A percentile compares a stretch with the other conserved stretches of the same genome.
These are phyloP conservation scores for Thymus quinquecostatus DNA, from an alignment of 257 asterid species.

Conservation along the genomic window DNA sequence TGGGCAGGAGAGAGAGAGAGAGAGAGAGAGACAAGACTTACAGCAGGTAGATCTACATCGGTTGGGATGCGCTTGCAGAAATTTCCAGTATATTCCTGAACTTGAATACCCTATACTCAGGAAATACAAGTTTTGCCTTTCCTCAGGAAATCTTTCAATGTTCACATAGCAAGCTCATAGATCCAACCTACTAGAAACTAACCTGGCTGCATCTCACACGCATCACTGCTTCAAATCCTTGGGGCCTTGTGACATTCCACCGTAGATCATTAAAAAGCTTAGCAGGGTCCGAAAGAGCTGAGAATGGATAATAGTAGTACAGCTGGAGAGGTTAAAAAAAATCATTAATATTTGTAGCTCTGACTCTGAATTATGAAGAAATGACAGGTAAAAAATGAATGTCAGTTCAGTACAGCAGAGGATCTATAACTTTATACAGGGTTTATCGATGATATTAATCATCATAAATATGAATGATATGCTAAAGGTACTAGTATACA, in stretches of 20 bases:
- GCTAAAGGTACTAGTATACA: constrained; percentile 11
- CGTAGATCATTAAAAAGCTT: constrained; percentile 96
- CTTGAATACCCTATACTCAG: constrained; percentile 83
- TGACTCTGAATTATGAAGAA: constrained; percentile 11
- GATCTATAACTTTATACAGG: constrained; percentile 3
- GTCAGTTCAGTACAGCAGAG: constrained; percentile 7
- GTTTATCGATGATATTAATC: not conserved
- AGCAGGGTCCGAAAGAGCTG: constrained; percentile 89
- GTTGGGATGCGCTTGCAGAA: constrained; percentile 90
- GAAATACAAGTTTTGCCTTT: constrained; percentile 15
- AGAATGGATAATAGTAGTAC: constrained; percentile 86
- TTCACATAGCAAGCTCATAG: constrained; percentile 20
- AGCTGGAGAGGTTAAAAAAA: constrained; percentile 49
- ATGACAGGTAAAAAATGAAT: not conserved
- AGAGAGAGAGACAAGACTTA: constrained; percentile 32
- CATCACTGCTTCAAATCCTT: constrained; percentile 98
- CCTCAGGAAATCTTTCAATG: constrained; percentile 4
- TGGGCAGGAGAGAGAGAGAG: not conserved
- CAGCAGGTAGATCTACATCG: constrained; percentile 53
- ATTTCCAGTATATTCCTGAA: constrained; percentile 90
- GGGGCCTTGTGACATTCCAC: constrained; percentile 95
- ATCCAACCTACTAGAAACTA: constrained; percentile 30
- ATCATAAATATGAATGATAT: constrained; percentile 12
- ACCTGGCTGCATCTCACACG: constrained; percentile 99
- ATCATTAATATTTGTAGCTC: constrained; percentile 15